phyloP scores from a whole-genome alignment of 495 filamentous ascomycete species.

The Hypoxylon crocopeplum region DNA sequence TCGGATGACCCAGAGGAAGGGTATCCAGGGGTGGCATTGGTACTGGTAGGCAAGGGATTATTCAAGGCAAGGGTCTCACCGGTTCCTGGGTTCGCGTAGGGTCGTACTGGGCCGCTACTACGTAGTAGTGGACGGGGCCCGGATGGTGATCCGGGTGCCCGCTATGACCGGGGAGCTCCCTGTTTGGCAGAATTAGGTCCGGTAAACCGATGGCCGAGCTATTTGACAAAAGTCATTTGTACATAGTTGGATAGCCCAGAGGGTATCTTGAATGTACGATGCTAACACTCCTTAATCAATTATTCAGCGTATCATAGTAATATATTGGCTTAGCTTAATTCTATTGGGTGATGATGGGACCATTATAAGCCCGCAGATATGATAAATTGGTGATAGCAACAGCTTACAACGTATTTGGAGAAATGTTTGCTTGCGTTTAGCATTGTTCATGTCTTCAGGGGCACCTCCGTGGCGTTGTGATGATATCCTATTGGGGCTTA shows the following conservation, averaged over 20 bases:
- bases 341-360: too few relatives aligned
- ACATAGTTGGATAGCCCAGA: neutral
- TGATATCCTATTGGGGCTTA: slow-evolving; percentile 4
- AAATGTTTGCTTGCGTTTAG: neutral
- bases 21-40: slow-evolving; percentile 35
- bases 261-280: too few relatives aligned
- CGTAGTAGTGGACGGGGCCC: slow-evolving; percentile 18
- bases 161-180: slow-evolving; percentile 18
- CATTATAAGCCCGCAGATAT: too few relatives aligned
- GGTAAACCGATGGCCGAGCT: slow-evolving; percentile 13
- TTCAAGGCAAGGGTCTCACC: slow-evolving; percentile 25
- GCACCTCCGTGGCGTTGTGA: neutral
- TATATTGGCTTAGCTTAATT: neutral
- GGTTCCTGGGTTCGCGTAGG: slow-evolving; percentile 35
- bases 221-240: neutral
- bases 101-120: slow-evolving; percentile 29
- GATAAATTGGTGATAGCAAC: too few relatives aligned
- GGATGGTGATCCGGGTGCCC: slow-evolving; percentile 34
- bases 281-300: too few relatives aligned
- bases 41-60: slow-evolving; percentile 18
- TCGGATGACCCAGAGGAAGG: slow-evolving; percentile 32
- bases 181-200: slow-evolving; percentile 15
- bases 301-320: too few relatives aligned
- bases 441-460: neutral
- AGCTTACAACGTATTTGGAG: too few relatives aligned